Percentiles rank a stretch among this genome's conserved stretches.
These are phyloP conservation scores for Scytalidium lignicola DNA, from an alignment of 2,329 filamentous ascomycete species.

Conservation along the genomic window DNA sequence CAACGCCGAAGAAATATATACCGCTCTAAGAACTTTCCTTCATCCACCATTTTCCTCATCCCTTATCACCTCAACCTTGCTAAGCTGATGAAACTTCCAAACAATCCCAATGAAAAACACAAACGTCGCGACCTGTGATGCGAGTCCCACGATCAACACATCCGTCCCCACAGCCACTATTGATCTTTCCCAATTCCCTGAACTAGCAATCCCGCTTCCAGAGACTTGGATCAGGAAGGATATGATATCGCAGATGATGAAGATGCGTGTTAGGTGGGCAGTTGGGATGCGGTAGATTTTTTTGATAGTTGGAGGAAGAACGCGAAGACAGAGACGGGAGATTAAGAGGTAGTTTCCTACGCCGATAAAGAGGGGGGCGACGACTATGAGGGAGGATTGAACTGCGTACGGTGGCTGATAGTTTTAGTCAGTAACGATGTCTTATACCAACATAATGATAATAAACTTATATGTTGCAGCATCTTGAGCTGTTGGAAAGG, in stretches of 20 bases:
- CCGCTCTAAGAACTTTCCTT: conserved; percentile 33
- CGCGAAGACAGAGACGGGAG: conserved; percentile 37
- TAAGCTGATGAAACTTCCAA: conserved; percentile 32
- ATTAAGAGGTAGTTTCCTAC: conserved; percentile 48
- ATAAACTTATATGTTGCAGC: too few species aligned
- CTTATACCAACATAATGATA: too few species aligned
- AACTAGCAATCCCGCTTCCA: conserved; percentile 39
- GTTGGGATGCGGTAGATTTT: conserved; percentile 32
- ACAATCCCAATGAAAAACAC: conserved; percentile 36
- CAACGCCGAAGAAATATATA: conserved; percentile 38
- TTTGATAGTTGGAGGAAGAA: conserved; percentile 29
- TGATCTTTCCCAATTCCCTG: conserved; percentile 36
- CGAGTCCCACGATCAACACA: conserved; percentile 37
- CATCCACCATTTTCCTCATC: conserved; percentile 30
- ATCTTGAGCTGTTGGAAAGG: neutral
- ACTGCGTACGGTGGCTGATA: conserved; percentile 11
- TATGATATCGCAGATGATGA: conserved; percentile 40
- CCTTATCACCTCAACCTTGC: conserved; percentile 13
- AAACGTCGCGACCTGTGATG: conserved; percentile 36
- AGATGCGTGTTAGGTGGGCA: conserved; percentile 37
- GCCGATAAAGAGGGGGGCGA: conserved; percentile 44
- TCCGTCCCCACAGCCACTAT: conserved; percentile 33
- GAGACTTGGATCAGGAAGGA: conserved; percentile 39
- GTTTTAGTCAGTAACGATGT: too few species aligned
- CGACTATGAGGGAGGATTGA: conserved; percentile 33